phyloP scores from a whole-genome alignment of 2,329 filamentous ascomycete genomes.

The Aspergillus pseudotamarii region DNA sequence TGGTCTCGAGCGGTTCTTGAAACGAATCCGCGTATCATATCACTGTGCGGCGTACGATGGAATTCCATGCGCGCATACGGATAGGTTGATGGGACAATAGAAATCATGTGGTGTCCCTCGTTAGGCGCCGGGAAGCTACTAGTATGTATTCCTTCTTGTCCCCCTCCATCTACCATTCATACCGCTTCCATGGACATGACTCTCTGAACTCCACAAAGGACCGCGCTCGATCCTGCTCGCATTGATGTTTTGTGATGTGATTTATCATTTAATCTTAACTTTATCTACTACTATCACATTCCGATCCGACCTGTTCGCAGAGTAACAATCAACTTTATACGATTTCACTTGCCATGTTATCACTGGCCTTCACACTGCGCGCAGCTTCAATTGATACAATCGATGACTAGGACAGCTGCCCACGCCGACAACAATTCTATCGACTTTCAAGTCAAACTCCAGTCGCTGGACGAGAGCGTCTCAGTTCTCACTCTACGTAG shows the following conservation, averaged over 20 bases:
- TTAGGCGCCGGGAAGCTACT: slow-evolving; percentile 20
- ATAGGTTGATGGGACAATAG: slow-evolving; percentile 1
- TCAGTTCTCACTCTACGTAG: neutral
- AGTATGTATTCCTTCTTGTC: slow-evolving; percentile 18
- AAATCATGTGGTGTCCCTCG: slow-evolving; percentile 17
- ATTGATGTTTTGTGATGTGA: slow-evolving; percentile 19
- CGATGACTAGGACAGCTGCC: neutral
- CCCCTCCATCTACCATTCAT: slow-evolving; percentile 12
- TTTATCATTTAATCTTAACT: slow-evolving; percentile 9
- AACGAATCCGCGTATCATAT: slow-evolving; percentile 15
- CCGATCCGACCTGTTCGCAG: neutral
- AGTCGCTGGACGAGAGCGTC: slow-evolving; percentile 34
- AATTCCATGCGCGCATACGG: slow-evolving; percentile 4
- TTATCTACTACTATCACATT: slow-evolving; percentile 5
- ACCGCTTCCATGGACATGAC: neutral
- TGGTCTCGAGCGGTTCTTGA: slow-evolving; percentile 11
- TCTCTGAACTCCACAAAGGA: slow-evolving; percentile 8
- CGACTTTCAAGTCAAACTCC: neutral
- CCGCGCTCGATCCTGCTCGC: slow-evolving; percentile 6
- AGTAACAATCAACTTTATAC: neutral
- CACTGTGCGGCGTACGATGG: neutral
- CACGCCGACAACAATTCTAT: neutral
- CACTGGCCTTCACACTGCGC: neutral
- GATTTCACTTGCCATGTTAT: slow-evolving; percentile 1
- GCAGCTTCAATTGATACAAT: neutral